Evolutionary conservation across 73 alveolate species (phyloP).

Genomic region (Blepharisma stoltei): DNA sequence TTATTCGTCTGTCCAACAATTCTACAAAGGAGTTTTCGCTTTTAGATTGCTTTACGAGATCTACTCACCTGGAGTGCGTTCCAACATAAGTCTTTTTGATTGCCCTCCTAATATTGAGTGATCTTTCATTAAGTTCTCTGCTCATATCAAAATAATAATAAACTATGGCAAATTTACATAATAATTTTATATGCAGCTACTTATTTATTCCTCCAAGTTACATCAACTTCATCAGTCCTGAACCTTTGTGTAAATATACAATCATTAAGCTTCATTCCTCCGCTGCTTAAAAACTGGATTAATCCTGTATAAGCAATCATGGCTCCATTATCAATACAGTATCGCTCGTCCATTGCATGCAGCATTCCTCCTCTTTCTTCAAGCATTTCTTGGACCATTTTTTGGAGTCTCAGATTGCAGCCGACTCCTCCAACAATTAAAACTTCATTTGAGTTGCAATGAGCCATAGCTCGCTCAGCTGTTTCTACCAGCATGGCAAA

Average conservation of each 20-base stretch:
- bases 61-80: too few species aligned
- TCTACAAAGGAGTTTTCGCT: too few species aligned
- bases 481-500: conserved; percentile 97
- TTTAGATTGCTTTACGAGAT: too few species aligned
- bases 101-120: too few species aligned
- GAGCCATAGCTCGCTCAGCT: conserved; percentile 99
- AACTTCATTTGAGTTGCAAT: conserved; percentile 94
- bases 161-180: too few species aligned
- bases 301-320: conserved; percentile 99
- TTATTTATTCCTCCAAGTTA: conserved; percentile 76
- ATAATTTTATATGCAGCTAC: neutral
- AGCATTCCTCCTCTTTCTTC: conserved; percentile 96
- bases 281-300: conserved; percentile 77
- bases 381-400: conserved; percentile 94
- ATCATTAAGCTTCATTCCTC: conserved; percentile 73
- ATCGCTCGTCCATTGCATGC: conserved; percentile 98
- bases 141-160: too few species aligned
- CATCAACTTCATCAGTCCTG: conserved; percentile 97
- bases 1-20: too few species aligned
- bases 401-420: conserved; percentile 93
- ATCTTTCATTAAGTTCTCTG: too few species aligned
- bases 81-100: too few species aligned
- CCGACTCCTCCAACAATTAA: conserved; percentile 99
- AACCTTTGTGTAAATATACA: conserved; percentile 94
- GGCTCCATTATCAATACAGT: conserved; percentile 99